Conservation (phyloP, 75 land plant species). For the Picea glauca region DNA sequence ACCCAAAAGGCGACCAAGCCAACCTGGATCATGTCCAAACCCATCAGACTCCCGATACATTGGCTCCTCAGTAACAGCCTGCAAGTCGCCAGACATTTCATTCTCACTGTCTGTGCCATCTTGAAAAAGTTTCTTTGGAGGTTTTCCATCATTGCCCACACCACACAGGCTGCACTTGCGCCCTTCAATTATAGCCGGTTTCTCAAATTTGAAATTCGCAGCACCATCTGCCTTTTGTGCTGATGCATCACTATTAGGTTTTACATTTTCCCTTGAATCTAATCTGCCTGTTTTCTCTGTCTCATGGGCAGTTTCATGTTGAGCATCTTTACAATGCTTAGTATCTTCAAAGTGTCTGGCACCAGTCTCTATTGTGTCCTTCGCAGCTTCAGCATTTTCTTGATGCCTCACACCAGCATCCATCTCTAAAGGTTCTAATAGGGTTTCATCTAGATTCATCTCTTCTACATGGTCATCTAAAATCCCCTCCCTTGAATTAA, state of each 20-base stretch:
- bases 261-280: neutral
- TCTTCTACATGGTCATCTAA: neutral
- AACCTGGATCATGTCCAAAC: slow-evolving; percentile 15
- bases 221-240: neutral
- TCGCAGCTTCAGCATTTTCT: neutral
- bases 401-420: neutral
- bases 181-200: slow-evolving; percentile 34
- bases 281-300: neutral
- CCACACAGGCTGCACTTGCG: slow-evolving; percentile 88
- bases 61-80: slow-evolving; percentile 13
- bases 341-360: neutral
- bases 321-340: neutral
- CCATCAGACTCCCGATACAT: slow-evolving; percentile 13
- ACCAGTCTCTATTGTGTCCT: neutral
- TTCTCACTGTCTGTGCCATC: slow-evolving; percentile 47
- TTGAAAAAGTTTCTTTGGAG: slow-evolving; percentile 45
- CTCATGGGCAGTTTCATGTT: neutral
- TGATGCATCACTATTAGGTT: neutral
- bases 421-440: slow-evolving; percentile 1
- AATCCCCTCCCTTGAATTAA: neutral
- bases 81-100: slow-evolving; percentile 44
- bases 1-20: no score
- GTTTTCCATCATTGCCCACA: slow-evolving; percentile 69
- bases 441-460: neutral
- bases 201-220: slow-evolving; percentile 3